These are phyloP conservation scores for Trichoderma gracile DNA, from an alignment of 2,329 filamentous ascomycete genomes.

Conservation along the genomic window DNA sequence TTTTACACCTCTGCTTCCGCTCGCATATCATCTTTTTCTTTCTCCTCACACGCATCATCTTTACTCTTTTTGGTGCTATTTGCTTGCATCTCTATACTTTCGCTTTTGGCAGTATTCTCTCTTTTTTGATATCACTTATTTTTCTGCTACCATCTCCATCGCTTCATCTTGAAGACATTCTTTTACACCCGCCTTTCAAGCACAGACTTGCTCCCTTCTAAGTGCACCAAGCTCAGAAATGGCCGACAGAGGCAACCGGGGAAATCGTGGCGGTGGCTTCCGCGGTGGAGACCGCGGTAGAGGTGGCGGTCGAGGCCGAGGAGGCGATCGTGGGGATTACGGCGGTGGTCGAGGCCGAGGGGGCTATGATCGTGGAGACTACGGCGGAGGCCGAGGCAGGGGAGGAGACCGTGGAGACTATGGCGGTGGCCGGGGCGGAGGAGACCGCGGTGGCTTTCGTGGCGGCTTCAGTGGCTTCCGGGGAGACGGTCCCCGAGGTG, in stretches of 20 bases:
- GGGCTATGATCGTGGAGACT: conserved; percentile 30
- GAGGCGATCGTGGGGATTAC: conserved; percentile 23
- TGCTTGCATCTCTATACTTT: neutral
- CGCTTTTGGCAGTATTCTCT: neutral
- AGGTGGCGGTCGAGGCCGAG: conserved; percentile 28
- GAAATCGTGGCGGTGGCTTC: conserved; percentile 26
- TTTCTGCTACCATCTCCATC: neutral
- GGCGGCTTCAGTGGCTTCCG: conserved; percentile 29
- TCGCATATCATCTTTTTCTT: neutral
- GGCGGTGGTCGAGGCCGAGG: conserved; percentile 13
- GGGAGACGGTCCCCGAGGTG: conserved; percentile 30
- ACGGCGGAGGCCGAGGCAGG: conserved; percentile 27
- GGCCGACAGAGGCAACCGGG: conserved; percentile 29
- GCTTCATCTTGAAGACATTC: neutral
- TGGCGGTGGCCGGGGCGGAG: conserved; percentile 28
- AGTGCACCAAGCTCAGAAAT: conserved; percentile 1
- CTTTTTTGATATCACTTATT: neutral
- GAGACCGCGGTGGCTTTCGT: conserved; percentile 28
- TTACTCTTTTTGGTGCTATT: neutral
- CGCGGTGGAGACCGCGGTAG: conserved; percentile 27
- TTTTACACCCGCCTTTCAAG: neutral
- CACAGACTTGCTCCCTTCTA: neutral
- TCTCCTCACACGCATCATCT: neutral
- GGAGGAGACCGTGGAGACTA: conserved; percentile 26
- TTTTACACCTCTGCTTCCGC: neutral